Evolutionary conservation across 1,284 basidiomycete genomes (phyloP).

Genomic region (Schizophyllum commune): DNA sequence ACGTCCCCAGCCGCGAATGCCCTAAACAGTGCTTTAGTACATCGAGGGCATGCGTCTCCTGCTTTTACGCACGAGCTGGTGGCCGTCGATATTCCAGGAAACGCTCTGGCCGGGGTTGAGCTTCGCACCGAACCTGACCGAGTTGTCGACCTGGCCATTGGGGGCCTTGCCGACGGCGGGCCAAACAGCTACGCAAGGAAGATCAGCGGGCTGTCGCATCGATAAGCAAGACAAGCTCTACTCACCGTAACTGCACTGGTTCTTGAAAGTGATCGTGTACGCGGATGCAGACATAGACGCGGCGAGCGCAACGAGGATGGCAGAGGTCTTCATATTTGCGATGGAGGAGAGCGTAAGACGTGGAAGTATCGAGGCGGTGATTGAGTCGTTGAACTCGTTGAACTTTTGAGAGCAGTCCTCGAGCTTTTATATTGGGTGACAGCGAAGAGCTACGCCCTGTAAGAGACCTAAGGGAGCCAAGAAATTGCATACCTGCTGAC

Average conservation of each 20-base stretch:
- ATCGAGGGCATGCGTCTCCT: neutral
- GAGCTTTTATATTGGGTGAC: too few species aligned
- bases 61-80: neutral
- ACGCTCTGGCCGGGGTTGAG: neutral
- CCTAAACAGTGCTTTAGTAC: neutral
- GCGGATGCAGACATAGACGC: neutral
- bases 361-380: too few species aligned
- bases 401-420: too few species aligned
- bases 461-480: too few species aligned
- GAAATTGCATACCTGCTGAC: too few species aligned
- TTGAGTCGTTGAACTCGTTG: too few species aligned
- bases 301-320: constrained; percentile 4
- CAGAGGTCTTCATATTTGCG: constrained; percentile 11
- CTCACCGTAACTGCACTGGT: neutral
- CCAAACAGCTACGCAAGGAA: neutral
- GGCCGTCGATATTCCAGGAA: neutral
- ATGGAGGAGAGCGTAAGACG: neutral
- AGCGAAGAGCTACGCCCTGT: too few species aligned
- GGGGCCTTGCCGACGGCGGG: neutral
- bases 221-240: neutral
- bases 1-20: neutral
- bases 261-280: neutral
- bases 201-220: neutral
- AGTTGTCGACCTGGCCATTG: neutral
- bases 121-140: neutral